Evolutionary conservation across 768 basidiomycete species (phyloP), one percentile per base, ranked within the genome.

Genomic region (Rhodotorula graminis): DNA sequence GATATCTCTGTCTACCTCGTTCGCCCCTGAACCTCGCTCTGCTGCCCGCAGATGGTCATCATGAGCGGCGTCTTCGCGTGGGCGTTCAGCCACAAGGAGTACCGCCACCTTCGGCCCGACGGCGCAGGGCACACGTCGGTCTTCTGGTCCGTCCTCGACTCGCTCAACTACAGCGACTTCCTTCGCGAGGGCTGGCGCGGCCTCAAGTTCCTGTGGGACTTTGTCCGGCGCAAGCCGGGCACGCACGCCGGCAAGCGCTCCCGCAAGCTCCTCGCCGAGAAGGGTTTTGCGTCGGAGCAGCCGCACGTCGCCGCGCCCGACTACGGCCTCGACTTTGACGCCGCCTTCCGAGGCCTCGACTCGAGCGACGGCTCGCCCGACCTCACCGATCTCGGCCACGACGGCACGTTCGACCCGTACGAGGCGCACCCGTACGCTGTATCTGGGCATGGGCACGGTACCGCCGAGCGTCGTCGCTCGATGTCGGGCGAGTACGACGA

Each of bases 1-100:
- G 44, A 52, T 29, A 57, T 67, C 72, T 52, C 70, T 70, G 50
- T 58, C 60, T 64, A 72, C 69, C 66, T 77, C 65, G 69, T 67
- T 40, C 57, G 62, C 19, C 2, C 25, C 59, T 49, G 23, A 42
- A n/a, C n/a, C n/a, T n/a, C 46, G 10, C 16, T 4, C n/a, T 44
- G 5, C 5, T n/a, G 2, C 8, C 29, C 44, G 4, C 73, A 91
- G 90, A 93, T 93, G 92, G 87, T 92, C 58, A 82, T 92, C 78
- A 93, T 93, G 79, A 83, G 91, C 8, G 58, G 80, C 0, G 80
- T 89, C 58, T 93, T 93, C 89, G 85, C 86, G 83, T 93, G 90
- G 90, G 89, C 92, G 0, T 95, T 93, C 79, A 85, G 84, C 18
- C 83, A 84, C 73, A 84, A 81, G 0, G 92, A 93, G 76, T 94